Conservation (phyloP, 306 rosid genomes). For the Calophaca sinica region DNA sequence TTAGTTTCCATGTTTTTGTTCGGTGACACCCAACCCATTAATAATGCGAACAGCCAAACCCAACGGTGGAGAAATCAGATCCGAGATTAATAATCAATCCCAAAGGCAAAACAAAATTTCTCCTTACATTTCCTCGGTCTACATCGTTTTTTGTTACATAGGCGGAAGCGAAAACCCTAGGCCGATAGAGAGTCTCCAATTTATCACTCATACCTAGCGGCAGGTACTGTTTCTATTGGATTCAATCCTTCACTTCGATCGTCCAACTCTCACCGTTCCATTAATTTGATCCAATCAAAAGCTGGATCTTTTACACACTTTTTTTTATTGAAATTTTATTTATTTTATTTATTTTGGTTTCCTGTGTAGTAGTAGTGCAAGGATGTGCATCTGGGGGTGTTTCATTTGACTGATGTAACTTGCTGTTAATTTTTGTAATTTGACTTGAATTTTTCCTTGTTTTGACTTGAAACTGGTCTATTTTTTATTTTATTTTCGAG, state of each 20-base stretch:
- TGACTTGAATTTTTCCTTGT: too few relatives aligned
- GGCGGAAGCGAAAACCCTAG: constrained; percentile 37
- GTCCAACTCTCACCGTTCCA: background rate
- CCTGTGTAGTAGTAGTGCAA: background rate
- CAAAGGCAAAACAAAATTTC: background rate
- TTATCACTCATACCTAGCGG: background rate
- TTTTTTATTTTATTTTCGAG: background rate
- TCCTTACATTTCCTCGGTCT: background rate
- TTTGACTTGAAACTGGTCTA: constrained; percentile 37
- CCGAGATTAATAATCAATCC: background rate
- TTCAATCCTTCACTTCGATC: background rate
- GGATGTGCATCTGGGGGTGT: background rate
- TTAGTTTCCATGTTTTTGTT: too few relatives aligned
- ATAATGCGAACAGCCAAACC: too few relatives aligned
- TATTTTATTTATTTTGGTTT: constrained; percentile 41
- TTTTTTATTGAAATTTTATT: too few relatives aligned
- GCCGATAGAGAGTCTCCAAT: background rate
- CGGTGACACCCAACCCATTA: too few relatives aligned
- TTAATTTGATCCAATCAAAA: background rate
- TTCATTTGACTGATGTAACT: constrained; percentile 33
- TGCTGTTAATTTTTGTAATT: constrained; percentile 15
- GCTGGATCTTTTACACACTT: background rate
- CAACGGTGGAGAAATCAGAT: background rate
- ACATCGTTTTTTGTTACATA: background rate
- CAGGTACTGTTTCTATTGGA: background rate